Evolutionary conservation across 2,329 filamentous ascomycete genomes (phyloP).

Genomic region (Neonectria punicea): DNA sequence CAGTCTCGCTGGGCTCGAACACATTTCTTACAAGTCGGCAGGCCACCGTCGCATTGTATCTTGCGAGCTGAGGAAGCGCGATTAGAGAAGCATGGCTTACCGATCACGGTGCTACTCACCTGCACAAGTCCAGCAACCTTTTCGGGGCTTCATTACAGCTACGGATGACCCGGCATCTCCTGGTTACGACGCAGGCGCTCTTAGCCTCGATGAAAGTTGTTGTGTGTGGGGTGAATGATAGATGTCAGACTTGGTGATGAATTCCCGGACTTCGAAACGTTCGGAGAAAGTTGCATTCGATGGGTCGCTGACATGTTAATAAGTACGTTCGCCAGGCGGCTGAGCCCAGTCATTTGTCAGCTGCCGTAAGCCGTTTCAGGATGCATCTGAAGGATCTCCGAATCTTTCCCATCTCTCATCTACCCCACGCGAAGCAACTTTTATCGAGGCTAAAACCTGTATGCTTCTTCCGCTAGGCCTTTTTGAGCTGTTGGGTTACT

Average conservation of each 20-base stretch:
- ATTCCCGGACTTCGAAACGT: neutral
- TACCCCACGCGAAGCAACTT: slow-evolving; percentile 29
- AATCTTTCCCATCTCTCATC: neutral
- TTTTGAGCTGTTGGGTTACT: neutral
- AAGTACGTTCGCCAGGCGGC: neutral
- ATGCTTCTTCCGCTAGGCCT: neutral
- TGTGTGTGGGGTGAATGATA: too few relatives aligned
- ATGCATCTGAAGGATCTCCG: too few relatives aligned
- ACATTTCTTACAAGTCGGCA: slow-evolving; percentile 28
- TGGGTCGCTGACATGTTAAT: neutral
- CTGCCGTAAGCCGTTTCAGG: neutral
- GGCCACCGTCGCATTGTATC: slow-evolving; percentile 32
- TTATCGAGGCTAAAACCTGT: slow-evolving; percentile 16
- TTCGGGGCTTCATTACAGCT: slow-evolving; percentile 21
- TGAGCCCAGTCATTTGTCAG: neutral
- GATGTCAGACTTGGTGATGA: neutral
- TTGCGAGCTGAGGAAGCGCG: slow-evolving; percentile 26
- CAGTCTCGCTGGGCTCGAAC: slow-evolving; percentile 12
- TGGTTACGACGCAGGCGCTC: neutral
- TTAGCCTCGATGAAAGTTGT: too few relatives aligned
- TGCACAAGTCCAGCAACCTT: slow-evolving; percentile 36
- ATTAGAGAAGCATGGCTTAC: slow-evolving; percentile 5
- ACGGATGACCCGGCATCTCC: neutral
- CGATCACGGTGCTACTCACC: slow-evolving; percentile 19
- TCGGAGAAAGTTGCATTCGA: slow-evolving; percentile 23